Evolutionary conservation across 805 yeast genomes (phyloP).

Genomic region (Saccharomycopsis fodiens): DNA sequence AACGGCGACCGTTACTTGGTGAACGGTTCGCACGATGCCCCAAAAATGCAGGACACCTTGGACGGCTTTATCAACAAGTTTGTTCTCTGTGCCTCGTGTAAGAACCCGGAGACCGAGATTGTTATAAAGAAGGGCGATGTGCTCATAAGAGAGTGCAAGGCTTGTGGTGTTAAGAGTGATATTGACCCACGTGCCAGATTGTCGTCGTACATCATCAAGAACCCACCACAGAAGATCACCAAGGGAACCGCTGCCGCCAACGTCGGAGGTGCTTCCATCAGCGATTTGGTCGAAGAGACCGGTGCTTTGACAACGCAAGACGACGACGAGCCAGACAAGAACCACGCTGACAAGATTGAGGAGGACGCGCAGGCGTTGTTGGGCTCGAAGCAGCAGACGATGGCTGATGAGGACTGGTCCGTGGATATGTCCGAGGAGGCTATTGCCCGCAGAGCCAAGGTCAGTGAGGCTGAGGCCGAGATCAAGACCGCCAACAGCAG

Average conservation of each 20-base stretch:
- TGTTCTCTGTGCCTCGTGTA: slow-evolving; percentile 89
- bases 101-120: slow-evolving; percentile 96
- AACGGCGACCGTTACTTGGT: slow-evolving; percentile 87
- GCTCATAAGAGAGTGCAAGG: slow-evolving; percentile 90
- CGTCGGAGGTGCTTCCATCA: slow-evolving; percentile 26
- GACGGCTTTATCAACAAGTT: slow-evolving; percentile 92
- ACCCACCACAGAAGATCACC: slow-evolving; percentile 41
- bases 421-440: slow-evolving; percentile 21
- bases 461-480: slow-evolving; percentile 57
- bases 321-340: slow-evolving; percentile 32
- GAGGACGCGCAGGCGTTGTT: slow-evolving; percentile 30
- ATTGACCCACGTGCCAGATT: slow-evolving; percentile 39
- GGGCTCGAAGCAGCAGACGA: neutral
- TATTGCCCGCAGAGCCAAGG: slow-evolving; percentile 20
- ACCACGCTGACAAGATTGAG: slow-evolving; percentile 37
- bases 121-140: slow-evolving; percentile 66
- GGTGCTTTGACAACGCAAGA: neutral
- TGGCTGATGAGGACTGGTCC: slow-evolving; percentile 20
- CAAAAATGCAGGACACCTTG: slow-evolving; percentile 83
- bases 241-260: slow-evolving; percentile 54
- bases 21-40: slow-evolving; percentile 89
- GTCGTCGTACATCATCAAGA: slow-evolving; percentile 39
- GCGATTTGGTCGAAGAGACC: slow-evolving; percentile 6
- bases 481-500: slow-evolving; percentile 66
- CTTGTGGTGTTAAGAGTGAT: slow-evolving; percentile 70